phyloP scores from a whole-genome alignment of 352 stramenopile genomes.

The Pythium monospermum region DNA sequence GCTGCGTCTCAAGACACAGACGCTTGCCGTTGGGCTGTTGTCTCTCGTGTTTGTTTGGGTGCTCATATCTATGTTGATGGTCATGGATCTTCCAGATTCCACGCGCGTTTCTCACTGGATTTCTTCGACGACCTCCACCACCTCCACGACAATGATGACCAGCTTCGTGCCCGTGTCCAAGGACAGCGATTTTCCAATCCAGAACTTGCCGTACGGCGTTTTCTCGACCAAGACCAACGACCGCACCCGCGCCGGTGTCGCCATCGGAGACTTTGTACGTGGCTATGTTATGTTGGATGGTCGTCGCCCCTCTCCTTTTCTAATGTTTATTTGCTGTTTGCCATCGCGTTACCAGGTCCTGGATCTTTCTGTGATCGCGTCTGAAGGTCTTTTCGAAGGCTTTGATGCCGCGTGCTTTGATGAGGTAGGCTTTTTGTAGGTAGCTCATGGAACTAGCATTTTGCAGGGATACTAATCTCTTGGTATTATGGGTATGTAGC shows the following conservation, averaged over 20 bases:
- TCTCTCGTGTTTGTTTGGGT: slow-evolving; percentile 18
- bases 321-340: background rate
- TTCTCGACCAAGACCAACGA: slow-evolving; percentile 79
- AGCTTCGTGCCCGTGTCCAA: slow-evolving; percentile 58
- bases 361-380: slow-evolving; percentile 87
- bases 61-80: background rate
- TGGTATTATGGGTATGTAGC: slow-evolving; percentile 24
- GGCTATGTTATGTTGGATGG: background rate
- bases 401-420: slow-evolving; percentile 76
- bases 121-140: background rate
- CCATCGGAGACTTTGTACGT: slow-evolving; percentile 75
- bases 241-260: slow-evolving; percentile 72
- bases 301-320: background rate
- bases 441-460: no score
- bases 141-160: slow-evolving; percentile 22
- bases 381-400: slow-evolving; percentile 86
- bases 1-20: background rate
- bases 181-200: slow-evolving; percentile 89
- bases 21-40: background rate
- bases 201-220: slow-evolving; percentile 95
- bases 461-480: no score
- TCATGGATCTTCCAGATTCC: slow-evolving; percentile 5
- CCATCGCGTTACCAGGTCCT: slow-evolving; percentile 41
- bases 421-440: slow-evolving; percentile 26
- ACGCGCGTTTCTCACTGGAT: slow-evolving; percentile 2